Evolutionary conservation across 768 basidiomycete genomes (phyloP), one percentile per base, ranked within the genome.

Genomic region (Royoungia palumana): DNA sequence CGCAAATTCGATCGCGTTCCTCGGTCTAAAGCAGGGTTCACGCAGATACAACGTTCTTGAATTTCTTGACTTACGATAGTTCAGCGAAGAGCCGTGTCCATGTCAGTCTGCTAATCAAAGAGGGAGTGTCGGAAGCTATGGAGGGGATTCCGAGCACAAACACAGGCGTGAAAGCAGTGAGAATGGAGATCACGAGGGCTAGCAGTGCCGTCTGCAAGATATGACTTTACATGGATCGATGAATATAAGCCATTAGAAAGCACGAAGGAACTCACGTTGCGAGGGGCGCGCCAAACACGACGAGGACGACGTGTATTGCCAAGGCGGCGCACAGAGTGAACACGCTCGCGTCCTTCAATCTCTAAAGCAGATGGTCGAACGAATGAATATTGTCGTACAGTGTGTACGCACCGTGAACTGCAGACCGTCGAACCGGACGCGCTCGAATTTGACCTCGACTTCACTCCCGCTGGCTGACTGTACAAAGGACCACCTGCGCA

Each of bases 41-140:
- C 1, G 4, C 10, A n/a, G 39, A 50, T 40, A 32, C 11, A 11
- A 36, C 55, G 24, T 10, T 2, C n/a, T 16, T 3, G 16, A 17
- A 24, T 16, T 50, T 21, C 25, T 36, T 45, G 4, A 83, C 91
- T 65, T 62, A 95, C 94, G 79, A 76, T 52, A 89, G 70, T 55
- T 93, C 87, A 41, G 80, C 87, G 61, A 94, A 94, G 35, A 97
- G 72, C 42, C 89, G 78, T 20, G 81, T 75, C 86, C 90, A 91
- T 6, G 79, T 78, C 62, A 83, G 74, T 36, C 85, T 75, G 38
- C 75, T 77, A 45, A 80, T 65, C 30, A 82, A 59, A 2, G 83
- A 73, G 14, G 67, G 61, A 7, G 73, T 67, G 39, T 72, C 69
- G 17, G 63, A 65, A 19, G 68, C 66, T 14, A 80, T 55, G 32